Evolutionary conservation across 129 eudicot species (phyloP), one percentile per base, ranked within the genome.

Genomic region (Silybum marianum): DNA sequence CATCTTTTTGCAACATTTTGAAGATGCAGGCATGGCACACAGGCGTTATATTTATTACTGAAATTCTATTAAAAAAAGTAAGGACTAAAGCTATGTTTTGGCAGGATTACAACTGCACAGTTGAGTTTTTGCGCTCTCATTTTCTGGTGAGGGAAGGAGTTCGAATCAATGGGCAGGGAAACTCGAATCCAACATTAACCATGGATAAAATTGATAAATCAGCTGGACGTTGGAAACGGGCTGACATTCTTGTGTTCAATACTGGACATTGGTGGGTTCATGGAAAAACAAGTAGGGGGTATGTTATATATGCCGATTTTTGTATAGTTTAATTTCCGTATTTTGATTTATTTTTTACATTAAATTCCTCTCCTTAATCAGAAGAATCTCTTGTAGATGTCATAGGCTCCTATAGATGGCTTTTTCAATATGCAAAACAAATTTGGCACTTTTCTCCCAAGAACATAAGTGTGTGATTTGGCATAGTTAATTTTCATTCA

Each of bases 221-320:
- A 46, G 87, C 97, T 78, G 42, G 9, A 60, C 87, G 90, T 26
- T 95, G 97, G 99, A 82, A 84, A 81, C 84, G 90, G 74, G 97
- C 97, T 32, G 99, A 95, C 80, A 89, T 95, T 87, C 97, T 95
- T 34, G 88, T 95, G 73, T 95, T 95, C 73, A 95, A 95, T 89
- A 95, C 97, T 8, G 98, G 94, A 42, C 98, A 95, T 76, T 95
- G 98, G 99, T 95, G 99, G 99, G 88, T 90, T 71, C 99, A 95
- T 87, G 97, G 99, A 34, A 95, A 95, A 85, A 95, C 97, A 26
- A 85, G 97, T 66, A 87, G 94, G 67, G 99, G 97, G 97, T 95
- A 86, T 66, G 84, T 92, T 36, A 46, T 72, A 86, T 90, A 84
- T 44, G 67, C 78, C 24, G 9, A 68, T 74, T 82, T 54, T 42